Evolutionary conservation across 2,329 filamentous ascomycete genomes (phyloP).

Genomic region (Pseudodiploospora longispora): DNA sequence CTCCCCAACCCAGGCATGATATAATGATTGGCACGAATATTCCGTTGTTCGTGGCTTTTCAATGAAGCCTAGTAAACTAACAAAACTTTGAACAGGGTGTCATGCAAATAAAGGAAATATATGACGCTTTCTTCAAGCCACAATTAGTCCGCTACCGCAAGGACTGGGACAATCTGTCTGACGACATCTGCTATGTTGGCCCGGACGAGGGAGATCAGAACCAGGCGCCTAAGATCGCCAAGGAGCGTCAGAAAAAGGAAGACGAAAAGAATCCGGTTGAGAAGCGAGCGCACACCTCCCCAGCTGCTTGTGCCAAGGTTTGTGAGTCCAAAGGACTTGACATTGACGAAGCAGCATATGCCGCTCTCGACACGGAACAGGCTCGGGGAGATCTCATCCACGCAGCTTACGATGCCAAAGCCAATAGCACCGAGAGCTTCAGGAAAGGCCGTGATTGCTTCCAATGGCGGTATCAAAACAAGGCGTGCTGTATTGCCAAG

Average conservation of each 20-base stretch:
- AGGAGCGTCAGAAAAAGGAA: slow-evolving; percentile 28
- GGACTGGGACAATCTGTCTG: slow-evolving; percentile 46
- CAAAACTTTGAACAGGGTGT: slow-evolving; percentile 24
- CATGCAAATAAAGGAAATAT: slow-evolving; percentile 41
- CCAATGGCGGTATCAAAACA: slow-evolving; percentile 38
- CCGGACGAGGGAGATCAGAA: slow-evolving; percentile 28
- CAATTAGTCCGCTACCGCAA: slow-evolving; percentile 33
- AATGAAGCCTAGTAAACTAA: slow-evolving; percentile 7
- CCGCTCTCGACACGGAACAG: slow-evolving; percentile 17
- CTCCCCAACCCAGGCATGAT: not conserved
- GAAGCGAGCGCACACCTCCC: slow-evolving; percentile 35
- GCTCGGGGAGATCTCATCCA: slow-evolving; percentile 21
- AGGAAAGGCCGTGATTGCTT: slow-evolving; percentile 33
- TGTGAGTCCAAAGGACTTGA: slow-evolving; percentile 35
- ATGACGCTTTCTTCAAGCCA: slow-evolving; percentile 38
- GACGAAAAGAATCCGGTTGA: slow-evolving; percentile 33
- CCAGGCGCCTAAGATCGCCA: slow-evolving; percentile 21
- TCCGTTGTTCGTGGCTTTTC: too few species aligned
- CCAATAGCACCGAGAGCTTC: slow-evolving; percentile 12
- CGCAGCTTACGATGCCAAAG: slow-evolving; percentile 17
- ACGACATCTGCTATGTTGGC: slow-evolving; percentile 37
- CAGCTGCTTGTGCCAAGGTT: slow-evolving; percentile 39
- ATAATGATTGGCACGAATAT: too few species aligned
- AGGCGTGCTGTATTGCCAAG: slow-evolving; percentile 33
- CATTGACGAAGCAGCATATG: slow-evolving; percentile 26